Conservation (phyloP, 2,329 filamentous ascomycete genomes). For the Trichoderma sp. region DNA sequence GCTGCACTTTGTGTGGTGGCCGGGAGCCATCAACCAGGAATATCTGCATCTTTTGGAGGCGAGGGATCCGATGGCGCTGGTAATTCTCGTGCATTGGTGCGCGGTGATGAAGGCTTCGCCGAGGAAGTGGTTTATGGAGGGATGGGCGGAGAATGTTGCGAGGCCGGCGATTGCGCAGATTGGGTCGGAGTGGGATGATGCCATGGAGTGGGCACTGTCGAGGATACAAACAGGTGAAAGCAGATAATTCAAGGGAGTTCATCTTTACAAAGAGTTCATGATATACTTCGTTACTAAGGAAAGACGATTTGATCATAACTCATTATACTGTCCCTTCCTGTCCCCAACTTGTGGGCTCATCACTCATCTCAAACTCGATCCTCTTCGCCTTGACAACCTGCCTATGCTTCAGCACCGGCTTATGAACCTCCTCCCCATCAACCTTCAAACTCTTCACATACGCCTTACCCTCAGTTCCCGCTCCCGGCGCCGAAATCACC, state of each 20-base stretch:
- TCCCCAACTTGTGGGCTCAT: conserved; percentile 38
- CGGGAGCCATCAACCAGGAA: conserved; percentile 4
- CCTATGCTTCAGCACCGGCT: conserved; percentile 44
- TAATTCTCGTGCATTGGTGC: conserved; percentile 16
- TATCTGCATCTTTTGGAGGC: conserved; percentile 4
- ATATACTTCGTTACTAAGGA: neutral
- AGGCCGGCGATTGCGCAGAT: neutral
- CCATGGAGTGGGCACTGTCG: conserved; percentile 3
- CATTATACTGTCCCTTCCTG: conserved; percentile 22
- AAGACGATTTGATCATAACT: no score
- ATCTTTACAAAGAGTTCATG: neutral
- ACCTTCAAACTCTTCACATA: conserved; percentile 47
- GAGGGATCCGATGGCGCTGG: conserved; percentile 11
- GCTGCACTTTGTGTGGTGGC: conserved; percentile 21
- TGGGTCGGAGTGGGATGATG: conserved; percentile 7
- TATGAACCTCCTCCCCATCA: conserved; percentile 42
- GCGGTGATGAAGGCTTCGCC: conserved; percentile 20
- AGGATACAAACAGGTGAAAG: neutral
- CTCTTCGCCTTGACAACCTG: conserved; percentile 44
- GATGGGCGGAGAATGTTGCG: conserved; percentile 14
- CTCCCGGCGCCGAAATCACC: conserved; percentile 47
- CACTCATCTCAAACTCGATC: conserved; percentile 51
- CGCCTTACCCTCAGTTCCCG: conserved; percentile 40
- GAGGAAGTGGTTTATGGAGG: conserved; percentile 16
- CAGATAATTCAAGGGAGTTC: neutral